Evolutionary conservation across 306 rosid genomes (phyloP).

Genomic region (Clitoria ternatea): DNA sequence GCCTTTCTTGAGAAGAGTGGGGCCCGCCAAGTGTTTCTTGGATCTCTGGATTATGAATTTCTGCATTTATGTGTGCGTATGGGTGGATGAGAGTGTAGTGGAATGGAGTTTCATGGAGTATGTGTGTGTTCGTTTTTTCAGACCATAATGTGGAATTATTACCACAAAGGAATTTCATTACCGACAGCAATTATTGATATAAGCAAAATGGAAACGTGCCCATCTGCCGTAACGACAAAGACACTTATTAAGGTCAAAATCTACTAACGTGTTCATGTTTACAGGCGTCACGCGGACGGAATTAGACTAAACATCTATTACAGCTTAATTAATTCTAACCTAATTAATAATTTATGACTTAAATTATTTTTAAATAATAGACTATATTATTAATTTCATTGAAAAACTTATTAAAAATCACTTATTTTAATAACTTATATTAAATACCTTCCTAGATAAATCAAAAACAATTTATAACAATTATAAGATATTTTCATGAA

Average conservation of each 20-base stretch:
- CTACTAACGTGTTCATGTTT: neutral
- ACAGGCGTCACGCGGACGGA: neutral
- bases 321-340: too few relatives aligned
- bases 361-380: too few relatives aligned
- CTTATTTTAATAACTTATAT: too few relatives aligned
- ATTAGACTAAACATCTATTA: too few relatives aligned
- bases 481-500: too few relatives aligned
- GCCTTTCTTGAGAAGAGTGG: neutral
- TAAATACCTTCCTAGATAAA: too few relatives aligned
- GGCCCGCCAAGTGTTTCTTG: neutral
- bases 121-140: too few relatives aligned
- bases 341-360: too few relatives aligned
- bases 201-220: neutral
- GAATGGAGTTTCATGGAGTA: too few relatives aligned
- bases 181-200: neutral
- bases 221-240: neutral
- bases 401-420: too few relatives aligned
- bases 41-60: slow-evolving; percentile 12
- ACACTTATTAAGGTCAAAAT: neutral
- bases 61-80: slow-evolving; percentile 20
- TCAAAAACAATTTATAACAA: too few relatives aligned
- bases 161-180: neutral
- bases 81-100: neutral
- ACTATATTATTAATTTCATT: too few relatives aligned
- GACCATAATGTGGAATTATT: neutral